Evolutionary conservation across 164 flowering plant genomes (phyloP).

Genomic region (Brasenia schreberi): DNA sequence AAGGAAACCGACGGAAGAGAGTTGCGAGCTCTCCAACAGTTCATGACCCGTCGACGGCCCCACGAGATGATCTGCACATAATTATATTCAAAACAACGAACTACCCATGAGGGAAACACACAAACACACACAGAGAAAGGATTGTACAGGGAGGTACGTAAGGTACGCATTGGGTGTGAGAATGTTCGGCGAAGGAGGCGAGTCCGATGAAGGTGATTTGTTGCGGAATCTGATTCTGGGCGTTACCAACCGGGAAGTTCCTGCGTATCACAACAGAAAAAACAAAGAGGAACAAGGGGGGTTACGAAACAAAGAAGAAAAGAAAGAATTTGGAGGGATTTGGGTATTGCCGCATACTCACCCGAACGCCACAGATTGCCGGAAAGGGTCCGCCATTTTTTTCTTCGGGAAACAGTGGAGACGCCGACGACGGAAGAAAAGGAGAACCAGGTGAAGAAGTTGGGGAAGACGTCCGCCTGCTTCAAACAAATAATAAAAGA

Average conservation of each 20-base stretch:
- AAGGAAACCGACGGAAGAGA: constrained; percentile 58
- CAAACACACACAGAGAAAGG: neutral
- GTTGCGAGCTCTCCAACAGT: constrained; percentile 57
- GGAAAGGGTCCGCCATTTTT: neutral
- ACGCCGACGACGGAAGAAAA: neutral
- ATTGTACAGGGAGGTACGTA: constrained; percentile 49
- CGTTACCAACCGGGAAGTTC: constrained; percentile 35
- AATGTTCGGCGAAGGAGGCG: constrained; percentile 34
- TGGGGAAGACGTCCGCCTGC: no score
- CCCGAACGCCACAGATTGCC: no score
- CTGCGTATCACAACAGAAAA: constrained; percentile 17
- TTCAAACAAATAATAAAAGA: no score
- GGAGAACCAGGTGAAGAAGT: no score
- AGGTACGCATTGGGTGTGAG: constrained; percentile 37
- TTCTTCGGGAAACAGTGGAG: neutral
- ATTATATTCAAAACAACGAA: neutral
- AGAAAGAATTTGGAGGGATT: no score
- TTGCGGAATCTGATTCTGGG: constrained; percentile 26
- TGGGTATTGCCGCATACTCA: no score
- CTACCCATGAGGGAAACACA: neutral
- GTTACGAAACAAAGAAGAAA: no score
- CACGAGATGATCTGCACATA: constrained; percentile 23
- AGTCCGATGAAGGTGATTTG: constrained; percentile 25
- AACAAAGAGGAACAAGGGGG: neutral
- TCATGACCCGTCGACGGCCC: constrained; percentile 38